Evolutionary conservation across 2,329 filamentous ascomycete genomes (phyloP).

Genomic region (Proliferodiscus dingleyae): DNA sequence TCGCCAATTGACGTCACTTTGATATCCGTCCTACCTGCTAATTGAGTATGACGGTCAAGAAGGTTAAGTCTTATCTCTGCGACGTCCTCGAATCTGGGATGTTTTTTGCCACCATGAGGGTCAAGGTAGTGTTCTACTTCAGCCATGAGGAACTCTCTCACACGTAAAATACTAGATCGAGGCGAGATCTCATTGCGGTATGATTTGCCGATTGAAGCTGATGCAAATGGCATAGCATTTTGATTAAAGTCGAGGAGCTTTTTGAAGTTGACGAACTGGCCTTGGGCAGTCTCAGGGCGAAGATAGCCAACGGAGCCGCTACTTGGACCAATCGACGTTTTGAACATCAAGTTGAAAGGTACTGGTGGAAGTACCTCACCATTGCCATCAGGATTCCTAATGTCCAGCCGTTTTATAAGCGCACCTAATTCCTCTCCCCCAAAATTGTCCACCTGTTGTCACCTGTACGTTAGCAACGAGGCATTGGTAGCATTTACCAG

Average conservation of each 20-base stretch:
- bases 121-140: slow-evolving; percentile 99
- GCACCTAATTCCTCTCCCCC: slow-evolving; percentile 78
- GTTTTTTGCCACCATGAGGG: slow-evolving; percentile 90
- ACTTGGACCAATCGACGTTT: slow-evolving; percentile 89
- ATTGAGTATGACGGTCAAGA: slow-evolving; percentile 78
- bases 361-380: slow-evolving; percentile 74
- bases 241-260: slow-evolving; percentile 97
- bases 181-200: slow-evolving; percentile 98
- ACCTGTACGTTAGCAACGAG: slow-evolving; percentile 7
- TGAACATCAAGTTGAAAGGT: slow-evolving; percentile 98
- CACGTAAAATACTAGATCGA: slow-evolving; percentile 81
- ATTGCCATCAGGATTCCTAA: slow-evolving; percentile 80
- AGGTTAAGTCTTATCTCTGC: slow-evolving; percentile 78
- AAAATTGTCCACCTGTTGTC: slow-evolving; percentile 81
- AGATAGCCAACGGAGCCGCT: slow-evolving; percentile 81
- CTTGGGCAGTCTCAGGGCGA: slow-evolving; percentile 91
- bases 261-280: slow-evolving; percentile 94
- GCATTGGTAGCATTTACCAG: no score
- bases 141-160: slow-evolving; percentile 97
- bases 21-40: slow-evolving; percentile 75
- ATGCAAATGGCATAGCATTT: slow-evolving; percentile 92
- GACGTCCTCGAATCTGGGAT: slow-evolving; percentile 80
- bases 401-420: slow-evolving; percentile 85
- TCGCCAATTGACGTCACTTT: slow-evolving; percentile 74
- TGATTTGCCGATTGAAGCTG: slow-evolving; percentile 93